Percentiles rank a stretch among this genome's conserved stretches.
phyloP scores from a whole-genome alignment of 345 rosid genomes.

The Syzygium grande region DNA sequence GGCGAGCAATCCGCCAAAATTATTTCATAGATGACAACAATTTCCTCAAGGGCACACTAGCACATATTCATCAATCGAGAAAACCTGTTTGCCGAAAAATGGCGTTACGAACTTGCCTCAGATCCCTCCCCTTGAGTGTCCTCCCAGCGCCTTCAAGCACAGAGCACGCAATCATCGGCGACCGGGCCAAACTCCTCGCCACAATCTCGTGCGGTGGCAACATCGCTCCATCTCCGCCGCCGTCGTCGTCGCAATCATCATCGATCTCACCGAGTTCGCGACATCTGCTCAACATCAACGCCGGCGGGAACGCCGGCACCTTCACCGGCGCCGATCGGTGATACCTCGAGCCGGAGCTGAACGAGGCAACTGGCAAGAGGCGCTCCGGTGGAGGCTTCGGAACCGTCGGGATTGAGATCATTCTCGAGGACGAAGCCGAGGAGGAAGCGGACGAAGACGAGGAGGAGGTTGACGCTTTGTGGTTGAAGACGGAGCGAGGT shows the following conservation, averaged over 20 bases:
- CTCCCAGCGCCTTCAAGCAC: constrained; percentile 37
- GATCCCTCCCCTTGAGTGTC: constrained; percentile 36
- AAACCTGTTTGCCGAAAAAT: constrained; percentile 29
- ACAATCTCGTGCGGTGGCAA: constrained; percentile 41
- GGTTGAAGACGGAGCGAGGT: constrained; percentile 7
- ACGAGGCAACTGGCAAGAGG: neutral
- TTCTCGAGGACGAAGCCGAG: neutral
- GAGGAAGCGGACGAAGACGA: constrained; percentile 11
- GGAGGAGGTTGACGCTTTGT: constrained; percentile 10
- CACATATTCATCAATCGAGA: constrained; percentile 12
- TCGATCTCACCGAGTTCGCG: constrained; percentile 11
- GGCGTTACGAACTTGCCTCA: constrained; percentile 29
- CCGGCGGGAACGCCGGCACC: constrained; percentile 13
- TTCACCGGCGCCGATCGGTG: constrained; percentile 30
- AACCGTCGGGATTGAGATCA: constrained; percentile 11
- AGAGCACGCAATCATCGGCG: constrained; percentile 18
- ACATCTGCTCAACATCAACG: constrained; percentile 3
- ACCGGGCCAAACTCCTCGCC: constrained; percentile 17
- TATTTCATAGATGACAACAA: neutral
- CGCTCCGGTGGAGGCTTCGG: constrained; percentile 23
- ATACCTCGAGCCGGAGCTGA: constrained; percentile 2
- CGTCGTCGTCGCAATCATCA: constrained; percentile 9
- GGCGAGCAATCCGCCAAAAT: neutral
- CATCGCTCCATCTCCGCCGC: constrained; percentile 8
- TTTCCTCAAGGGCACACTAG: neutral